phyloP scores from a whole-genome alignment of 2,329 filamentous ascomycete genomes.

The Dactylellina cionopaga region DNA sequence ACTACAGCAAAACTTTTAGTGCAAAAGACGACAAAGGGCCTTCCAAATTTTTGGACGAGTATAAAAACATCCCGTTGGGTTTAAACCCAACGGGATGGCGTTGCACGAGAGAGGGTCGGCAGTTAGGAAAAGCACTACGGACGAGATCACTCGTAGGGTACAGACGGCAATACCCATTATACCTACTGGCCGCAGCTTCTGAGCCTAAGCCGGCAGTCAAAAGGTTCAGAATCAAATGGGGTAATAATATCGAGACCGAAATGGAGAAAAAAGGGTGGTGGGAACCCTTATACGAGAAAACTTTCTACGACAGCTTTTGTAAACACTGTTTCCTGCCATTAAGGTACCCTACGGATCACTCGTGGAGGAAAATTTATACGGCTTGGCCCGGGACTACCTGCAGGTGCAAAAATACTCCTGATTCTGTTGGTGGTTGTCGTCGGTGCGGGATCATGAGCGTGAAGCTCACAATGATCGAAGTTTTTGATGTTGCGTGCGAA shows the following conservation, averaged over 20 bases:
- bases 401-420: background rate
- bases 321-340: slow-evolving; percentile 26
- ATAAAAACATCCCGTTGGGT: no score
- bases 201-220: slow-evolving; percentile 1
- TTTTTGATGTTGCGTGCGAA: slow-evolving; percentile 21
- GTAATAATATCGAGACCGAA: background rate
- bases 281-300: slow-evolving; percentile 33
- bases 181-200: slow-evolving; percentile 9
- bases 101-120: background rate
- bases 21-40: background rate
- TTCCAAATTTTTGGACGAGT: background rate
- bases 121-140: background rate
- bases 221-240: background rate
- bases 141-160: slow-evolving; percentile 17
- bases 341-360: background rate
- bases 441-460: slow-evolving; percentile 38
- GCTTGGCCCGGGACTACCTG: background rate
- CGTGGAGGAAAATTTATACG: background rate
- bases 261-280: slow-evolving; percentile 15
- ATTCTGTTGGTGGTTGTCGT: slow-evolving; percentile 4
- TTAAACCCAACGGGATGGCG: slow-evolving; percentile 17
- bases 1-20: background rate
- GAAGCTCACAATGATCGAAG: slow-evolving; percentile 42
- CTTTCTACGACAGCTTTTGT: slow-evolving; percentile 26
- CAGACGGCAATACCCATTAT: slow-evolving; percentile 15